Base-by-base conservation (phyloP, 1,284 basidiomycete species). In the Heterobasidion irregulare region DNA sequence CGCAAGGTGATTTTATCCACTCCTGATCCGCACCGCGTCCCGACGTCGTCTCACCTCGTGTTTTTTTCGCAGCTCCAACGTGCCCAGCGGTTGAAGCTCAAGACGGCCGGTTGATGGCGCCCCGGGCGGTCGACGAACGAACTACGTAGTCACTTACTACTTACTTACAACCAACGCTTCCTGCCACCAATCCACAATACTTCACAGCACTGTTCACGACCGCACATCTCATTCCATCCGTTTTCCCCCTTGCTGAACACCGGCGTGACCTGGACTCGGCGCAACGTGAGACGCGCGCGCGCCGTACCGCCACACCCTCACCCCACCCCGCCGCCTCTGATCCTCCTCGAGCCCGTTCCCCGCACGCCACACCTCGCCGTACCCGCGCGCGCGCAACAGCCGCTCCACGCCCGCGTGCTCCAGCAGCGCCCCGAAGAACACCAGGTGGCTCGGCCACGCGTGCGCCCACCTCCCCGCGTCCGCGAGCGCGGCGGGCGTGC, bases 261-360 rank as follows among this genome's bases (percentile, higher is more conserved):
- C n/a, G n/a, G n/a, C n/a, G n/a, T n/a, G n/a, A n/a, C n/a, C n/a
- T n/a, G n/a, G n/a, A n/a, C n/a, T n/a, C 5, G 26, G 26, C 2
- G 26, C 5, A 5, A 26, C 1, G 26, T 3, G 26, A 26, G 26
- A 26, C 26, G 26, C 26, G 38, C 38, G 10, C n/a, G 2, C n/a
- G 2, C 38, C 38, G 38, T 41, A 41, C 38, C 38, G 10, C 82
- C 86, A 84, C 19, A 94, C 82, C 45, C 79, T 74, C 33, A 98
- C 84, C 1, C 86, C 87, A 6, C 93, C 95, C 58, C 80, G 83
- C 58, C 94, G 76, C 56, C 82, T 74, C 50, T 67, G 58, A 60
- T 98, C 94, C 54, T 92, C 94, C 68, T 97, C 94, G 76, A 86
- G 91, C 18, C 83, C 79, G 62, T 87, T 82, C 62, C 87, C 88